These are phyloP conservation scores for Aspergillus viridinutans DNA, from an alignment of 2,329 filamentous ascomycete species.

Conservation along the genomic window DNA sequence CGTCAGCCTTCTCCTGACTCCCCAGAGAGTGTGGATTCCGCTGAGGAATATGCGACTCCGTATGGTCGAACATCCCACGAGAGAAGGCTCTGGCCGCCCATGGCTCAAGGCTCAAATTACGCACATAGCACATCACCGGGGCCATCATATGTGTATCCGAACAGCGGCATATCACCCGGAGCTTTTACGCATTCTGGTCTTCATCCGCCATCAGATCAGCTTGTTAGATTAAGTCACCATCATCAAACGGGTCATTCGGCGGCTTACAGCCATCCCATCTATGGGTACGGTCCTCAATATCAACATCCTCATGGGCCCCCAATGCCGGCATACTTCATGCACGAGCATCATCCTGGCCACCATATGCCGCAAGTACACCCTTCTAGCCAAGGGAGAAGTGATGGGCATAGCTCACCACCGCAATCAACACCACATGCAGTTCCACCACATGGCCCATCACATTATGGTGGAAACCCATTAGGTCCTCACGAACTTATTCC, in stretches of 20 bases:
- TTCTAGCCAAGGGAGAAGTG: constrained; percentile 21
- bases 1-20: constrained; percentile 48
- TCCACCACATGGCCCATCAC: constrained; percentile 24
- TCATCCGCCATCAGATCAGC: constrained; percentile 28
- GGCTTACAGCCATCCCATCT: constrained; percentile 25
- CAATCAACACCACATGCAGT: constrained; percentile 26
- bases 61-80: constrained; percentile 40
- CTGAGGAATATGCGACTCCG: constrained; percentile 56
- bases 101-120: constrained; percentile 32
- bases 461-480: constrained; percentile 29
- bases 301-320: constrained; percentile 22
- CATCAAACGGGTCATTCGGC: constrained; percentile 20
- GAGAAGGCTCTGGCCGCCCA: constrained; percentile 29
- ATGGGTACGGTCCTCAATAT: constrained; percentile 27
- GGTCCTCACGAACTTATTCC: constrained; percentile 36
- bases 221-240: constrained; percentile 28
- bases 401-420: constrained; percentile 29
- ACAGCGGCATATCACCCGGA: constrained; percentile 22
- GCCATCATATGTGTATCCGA: constrained; percentile 35
- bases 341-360: constrained; percentile 27
- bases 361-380: constrained; percentile 19
- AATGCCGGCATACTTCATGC: constrained; percentile 25
- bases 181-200: constrained; percentile 23
- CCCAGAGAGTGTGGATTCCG: constrained; percentile 61
- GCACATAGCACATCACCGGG: constrained; percentile 39